Evolutionary conservation across 768 basidiomycete species (phyloP), one percentile per base, ranked within the genome.

Genomic region (Pleurotus sapidus): DNA sequence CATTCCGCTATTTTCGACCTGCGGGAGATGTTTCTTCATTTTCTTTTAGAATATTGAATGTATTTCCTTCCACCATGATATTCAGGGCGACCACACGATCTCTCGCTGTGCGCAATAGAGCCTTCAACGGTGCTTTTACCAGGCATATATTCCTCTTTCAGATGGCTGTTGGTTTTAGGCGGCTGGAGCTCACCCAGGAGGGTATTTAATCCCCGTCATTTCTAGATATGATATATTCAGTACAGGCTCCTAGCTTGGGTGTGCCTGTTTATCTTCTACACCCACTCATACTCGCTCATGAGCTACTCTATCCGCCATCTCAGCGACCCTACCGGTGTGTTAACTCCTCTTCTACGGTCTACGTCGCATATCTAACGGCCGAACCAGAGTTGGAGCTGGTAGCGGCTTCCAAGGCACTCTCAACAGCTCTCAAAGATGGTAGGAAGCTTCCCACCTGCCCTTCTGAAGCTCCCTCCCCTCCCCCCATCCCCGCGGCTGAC

Each of bases 241-340:
- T 34, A 34, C 30, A 34, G 30, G 30, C 30, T 34, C 30, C 30
- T 34, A 34, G 2, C 9, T 25, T 18, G 27, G 14, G 9, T 14
- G 11, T 8, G 27, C 49, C 7, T 6, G 27, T 37, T 14, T 37
- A 42, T 20, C 17, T 39, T 38, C 11, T 20, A n/a, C 15, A 38
- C 17, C 51, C 30, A 23, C 4, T 5, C 39, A 40, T 39, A 18
- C 5, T 18, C 27, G 9, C 15, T 37, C 23, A 53, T 53, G 51
- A 53, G 37, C 39, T 53, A 53, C 24, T 39, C 51, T 15, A 40
- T 53, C 39, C 51, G 51, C 51, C 51, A 53, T 4, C 51, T 53
- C 38, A 42, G 37, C 18, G 40, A 53, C 24, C 51, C 51, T 20
- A 53, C 51, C 7, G 51, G 51, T 53, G 18, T 23, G 34, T 3